Evolutionary conservation across 179 eudicot genomes (phyloP), one percentile per base, ranked within the genome.

Genomic region (Spinacia oleracea): DNA sequence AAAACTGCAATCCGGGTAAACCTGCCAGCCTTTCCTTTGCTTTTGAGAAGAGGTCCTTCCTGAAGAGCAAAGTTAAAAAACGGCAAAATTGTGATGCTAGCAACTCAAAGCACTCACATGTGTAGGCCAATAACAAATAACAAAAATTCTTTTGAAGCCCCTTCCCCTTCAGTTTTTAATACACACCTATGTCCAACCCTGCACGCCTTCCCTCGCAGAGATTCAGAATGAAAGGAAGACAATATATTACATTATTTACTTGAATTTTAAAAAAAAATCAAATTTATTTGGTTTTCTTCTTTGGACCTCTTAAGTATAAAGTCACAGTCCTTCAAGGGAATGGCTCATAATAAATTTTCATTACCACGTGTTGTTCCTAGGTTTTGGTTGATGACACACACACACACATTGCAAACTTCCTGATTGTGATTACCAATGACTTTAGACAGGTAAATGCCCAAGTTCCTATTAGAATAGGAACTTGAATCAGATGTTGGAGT

Each of bases 21-120:
- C 86, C 53, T 82, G 77, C 89, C 86, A 74, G 98, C 97, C 86
- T 85, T 94, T 77, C 99, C 99, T 81, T 87, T 96, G 86, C 92
- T 94, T 85, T 89, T 96, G 77, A 96, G 87, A 84, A 85, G 75
- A 77, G 97, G 88, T 78, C 99, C 98, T 81, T 90, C 93, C 99
- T 96, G 90, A 59, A 79, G 66, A 77, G 76, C 82, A 11, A 80
- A 70, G 18, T 65, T 74, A 45, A 73, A 42, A 70, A 32, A 74
- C 60, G 67, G 59, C 43, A 43, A 31, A 50, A 64, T 64, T 79
- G 69, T 73, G 25, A 71, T 6, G 42, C 60, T 14, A 12, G 70
- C n/a, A 70, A 23, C 76, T 42, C 46, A 42, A 21, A 59, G 66
- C 42, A 35, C 18, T 11, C 9, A 38, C 21, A 70, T 55, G 55